Evolutionary conservation across 768 basidiomycete species (phyloP).

Genomic region (Pleurotus tuoliensis): DNA sequence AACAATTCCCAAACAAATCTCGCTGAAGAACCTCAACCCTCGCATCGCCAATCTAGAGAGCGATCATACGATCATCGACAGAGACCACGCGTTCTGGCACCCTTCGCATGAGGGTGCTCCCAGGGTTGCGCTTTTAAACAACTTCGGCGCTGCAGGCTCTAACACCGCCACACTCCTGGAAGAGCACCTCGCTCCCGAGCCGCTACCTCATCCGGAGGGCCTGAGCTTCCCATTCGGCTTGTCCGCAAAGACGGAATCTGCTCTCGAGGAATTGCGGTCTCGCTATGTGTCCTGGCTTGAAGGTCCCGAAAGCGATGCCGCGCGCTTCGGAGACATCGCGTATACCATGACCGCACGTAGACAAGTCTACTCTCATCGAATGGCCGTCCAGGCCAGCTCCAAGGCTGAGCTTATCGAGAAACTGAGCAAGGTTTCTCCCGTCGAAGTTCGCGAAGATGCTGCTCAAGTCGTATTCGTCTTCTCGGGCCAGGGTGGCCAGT

Average conservation of each 20-base stretch:
- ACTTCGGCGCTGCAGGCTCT: slow-evolving; percentile 74
- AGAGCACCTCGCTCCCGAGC: slow-evolving; percentile 31
- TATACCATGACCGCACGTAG: slow-evolving; percentile 69
- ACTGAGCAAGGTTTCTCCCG: slow-evolving; percentile 32
- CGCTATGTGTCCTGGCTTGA: slow-evolving; percentile 47
- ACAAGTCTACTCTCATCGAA: slow-evolving; percentile 48
- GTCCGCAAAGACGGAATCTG: slow-evolving; percentile 51
- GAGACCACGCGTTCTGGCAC: slow-evolving; percentile 36
- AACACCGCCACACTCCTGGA: slow-evolving; percentile 62
- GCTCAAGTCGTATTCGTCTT: slow-evolving; percentile 60
- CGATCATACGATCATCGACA: slow-evolving; percentile 50
- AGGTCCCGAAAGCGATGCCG: slow-evolving; percentile 16
- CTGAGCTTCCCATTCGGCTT: slow-evolving; percentile 49
- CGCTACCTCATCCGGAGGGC: background rate
- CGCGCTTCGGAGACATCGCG: slow-evolving; percentile 46
- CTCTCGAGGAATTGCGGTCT: slow-evolving; percentile 43
- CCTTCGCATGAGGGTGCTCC: slow-evolving; percentile 26
- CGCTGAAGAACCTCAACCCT: slow-evolving; percentile 53
- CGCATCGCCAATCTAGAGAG: slow-evolving; percentile 41
- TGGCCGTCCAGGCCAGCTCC: slow-evolving; percentile 43
- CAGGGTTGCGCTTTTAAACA: slow-evolving; percentile 62
- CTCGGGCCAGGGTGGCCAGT: slow-evolving; percentile 71
- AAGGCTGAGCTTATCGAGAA: slow-evolving; percentile 43
- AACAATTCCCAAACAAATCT: slow-evolving; percentile 58
- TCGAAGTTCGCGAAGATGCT: slow-evolving; percentile 21